phyloP scores from a whole-genome alignment of 1,139 yeast genomes.

The Geotrichum klebahnii region DNA sequence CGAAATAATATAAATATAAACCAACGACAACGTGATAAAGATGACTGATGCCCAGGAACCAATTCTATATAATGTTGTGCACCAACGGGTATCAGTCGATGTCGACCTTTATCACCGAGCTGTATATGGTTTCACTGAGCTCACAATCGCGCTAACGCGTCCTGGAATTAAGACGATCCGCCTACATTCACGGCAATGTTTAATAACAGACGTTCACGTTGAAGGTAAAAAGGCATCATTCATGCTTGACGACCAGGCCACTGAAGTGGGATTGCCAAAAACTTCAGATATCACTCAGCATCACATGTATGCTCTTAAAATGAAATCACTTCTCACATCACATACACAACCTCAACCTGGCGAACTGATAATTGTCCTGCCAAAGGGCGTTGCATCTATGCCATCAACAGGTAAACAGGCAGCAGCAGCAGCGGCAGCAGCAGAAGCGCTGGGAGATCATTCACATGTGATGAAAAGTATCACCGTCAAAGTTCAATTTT shows the following conservation, averaged over 20 bases:
- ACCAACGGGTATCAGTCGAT: slow-evolving; percentile 66
- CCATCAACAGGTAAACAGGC: slow-evolving; percentile 28
- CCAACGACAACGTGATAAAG: slow-evolving; percentile 1
- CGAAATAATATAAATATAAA: no score
- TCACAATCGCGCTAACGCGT: slow-evolving; percentile 47
- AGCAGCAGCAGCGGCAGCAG: slow-evolving; percentile 31
- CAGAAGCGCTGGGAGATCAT: slow-evolving; percentile 23
- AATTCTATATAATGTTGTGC: slow-evolving; percentile 49
- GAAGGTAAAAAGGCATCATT: slow-evolving; percentile 55
- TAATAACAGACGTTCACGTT: slow-evolving; percentile 57
- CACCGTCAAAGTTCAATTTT: slow-evolving; percentile 64
- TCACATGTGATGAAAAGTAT: slow-evolving; percentile 47
- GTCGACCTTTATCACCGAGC: slow-evolving; percentile 54
- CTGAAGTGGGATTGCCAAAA: slow-evolving; percentile 45
- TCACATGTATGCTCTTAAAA: slow-evolving; percentile 60
- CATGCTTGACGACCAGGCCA: slow-evolving; percentile 49
- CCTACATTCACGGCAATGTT: slow-evolving; percentile 72
- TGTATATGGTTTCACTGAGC: slow-evolving; percentile 73
- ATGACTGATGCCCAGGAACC: slow-evolving; percentile 21
- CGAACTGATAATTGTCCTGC: slow-evolving; percentile 67
- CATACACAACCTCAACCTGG: slow-evolving; percentile 48
- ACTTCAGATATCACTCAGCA: slow-evolving; percentile 54
- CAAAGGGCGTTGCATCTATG: slow-evolving; percentile 53
- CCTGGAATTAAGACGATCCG: slow-evolving; percentile 51
- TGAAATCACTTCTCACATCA: slow-evolving; percentile 46